Conservation (phyloP, 2,329 filamentous ascomycete species). For the Penicillium fuscoglaucum region DNA sequence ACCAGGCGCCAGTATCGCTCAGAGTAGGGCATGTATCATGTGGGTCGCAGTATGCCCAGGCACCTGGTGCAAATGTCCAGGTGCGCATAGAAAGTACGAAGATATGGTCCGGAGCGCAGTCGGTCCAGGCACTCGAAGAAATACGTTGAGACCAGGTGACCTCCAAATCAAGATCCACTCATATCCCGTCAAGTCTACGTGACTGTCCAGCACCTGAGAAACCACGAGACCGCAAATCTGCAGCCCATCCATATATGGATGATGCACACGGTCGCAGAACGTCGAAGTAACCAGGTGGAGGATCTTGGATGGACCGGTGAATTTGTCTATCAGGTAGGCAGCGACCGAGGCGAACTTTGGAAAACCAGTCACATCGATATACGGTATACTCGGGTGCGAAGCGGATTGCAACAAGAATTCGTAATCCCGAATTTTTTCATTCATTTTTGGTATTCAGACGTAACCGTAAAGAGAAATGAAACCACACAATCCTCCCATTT, state of each 20-base stretch:
- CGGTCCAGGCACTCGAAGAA: neutral
- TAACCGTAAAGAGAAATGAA: constrained; percentile 38
- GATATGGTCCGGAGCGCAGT: neutral
- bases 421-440: constrained; percentile 34
- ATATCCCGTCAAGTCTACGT: constrained; percentile 2
- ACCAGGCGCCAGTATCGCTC: neutral
- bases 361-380: constrained; percentile 15
- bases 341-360: constrained; percentile 4
- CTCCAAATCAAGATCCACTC: neutral
- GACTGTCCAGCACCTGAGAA: neutral
- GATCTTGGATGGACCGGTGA: neutral
- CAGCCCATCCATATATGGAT: neutral
- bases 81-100: neutral
- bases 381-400: constrained; percentile 20
- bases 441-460: constrained; percentile 42
- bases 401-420: constrained; percentile 29
- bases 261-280: neutral
- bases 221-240: neutral
- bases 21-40: neutral
- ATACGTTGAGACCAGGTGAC: constrained; percentile 1
- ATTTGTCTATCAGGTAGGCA: neutral
- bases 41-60: neutral
- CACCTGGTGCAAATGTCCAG: neutral
- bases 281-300: neutral
- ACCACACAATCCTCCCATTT: constrained; percentile 38